Conservation (phyloP, 208 protist genomes). For the Phytomonas serpens region DNA sequence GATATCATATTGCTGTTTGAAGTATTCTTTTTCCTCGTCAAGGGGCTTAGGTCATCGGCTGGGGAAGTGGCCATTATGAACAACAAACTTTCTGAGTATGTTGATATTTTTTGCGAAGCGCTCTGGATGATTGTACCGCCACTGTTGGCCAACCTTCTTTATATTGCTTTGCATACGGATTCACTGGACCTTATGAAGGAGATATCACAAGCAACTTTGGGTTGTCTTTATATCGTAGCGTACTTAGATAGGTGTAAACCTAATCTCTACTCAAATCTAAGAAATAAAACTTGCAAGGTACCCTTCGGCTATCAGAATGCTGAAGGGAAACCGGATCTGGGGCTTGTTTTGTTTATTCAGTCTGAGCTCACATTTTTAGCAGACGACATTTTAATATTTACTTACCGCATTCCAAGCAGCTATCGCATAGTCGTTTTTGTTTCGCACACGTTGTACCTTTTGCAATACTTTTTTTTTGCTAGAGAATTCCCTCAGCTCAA, state of each 20-base stretch:
- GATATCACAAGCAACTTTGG: slow-evolving; percentile 41
- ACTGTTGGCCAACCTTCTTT: slow-evolving; percentile 14
- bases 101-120: slow-evolving; percentile 50
- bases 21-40: slow-evolving; percentile 48
- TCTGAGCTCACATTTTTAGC: slow-evolving; percentile 53
- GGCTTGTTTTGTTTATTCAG: slow-evolving; percentile 10
- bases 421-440: slow-evolving; percentile 56
- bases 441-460: slow-evolving; percentile 50
- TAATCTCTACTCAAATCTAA: slow-evolving; percentile 77
- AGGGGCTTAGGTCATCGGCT: slow-evolving; percentile 31
- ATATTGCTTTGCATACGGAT: slow-evolving; percentile 6
- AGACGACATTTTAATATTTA: slow-evolving; percentile 83
- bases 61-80: slow-evolving; percentile 23
- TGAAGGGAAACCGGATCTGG: neutral
- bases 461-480: slow-evolving; percentile 47
- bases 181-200: slow-evolving; percentile 19
- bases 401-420: slow-evolving; percentile 48
- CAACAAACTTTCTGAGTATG: slow-evolving; percentile 43
- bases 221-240: slow-evolving; percentile 53
- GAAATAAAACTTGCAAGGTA: slow-evolving; percentile 58
- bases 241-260: slow-evolving; percentile 67
- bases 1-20: slow-evolving; percentile 43
- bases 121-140: slow-evolving; percentile 27
- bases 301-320: slow-evolving; percentile 18
- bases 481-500: slow-evolving; percentile 45